A percentile compares a stretch with the other conserved stretches of the same genome.
Evolutionary conservation across 441 rosid species (phyloP).

Genomic region (Brassica balearica): DNA sequence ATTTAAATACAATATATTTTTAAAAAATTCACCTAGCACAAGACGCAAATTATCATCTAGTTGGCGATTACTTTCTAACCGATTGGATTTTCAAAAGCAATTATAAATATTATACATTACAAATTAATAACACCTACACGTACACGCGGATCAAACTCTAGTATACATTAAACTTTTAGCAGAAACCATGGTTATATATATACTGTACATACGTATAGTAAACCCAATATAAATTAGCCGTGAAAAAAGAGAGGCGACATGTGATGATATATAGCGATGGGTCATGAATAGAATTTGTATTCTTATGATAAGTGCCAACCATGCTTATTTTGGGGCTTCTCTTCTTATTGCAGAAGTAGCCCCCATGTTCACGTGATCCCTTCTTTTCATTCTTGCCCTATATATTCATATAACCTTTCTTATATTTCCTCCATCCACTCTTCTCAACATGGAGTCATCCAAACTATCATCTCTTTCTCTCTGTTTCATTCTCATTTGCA

Average conservation of each 20-base stretch:
- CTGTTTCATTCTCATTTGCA: conserved; percentile 23
- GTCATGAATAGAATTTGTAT: conserved; percentile 42
- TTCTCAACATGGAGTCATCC: conserved; percentile 38
- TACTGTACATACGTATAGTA: background rate
- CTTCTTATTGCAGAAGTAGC: conserved; percentile 43
- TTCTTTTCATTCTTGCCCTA: conserved; percentile 19
- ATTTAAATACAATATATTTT: no score
- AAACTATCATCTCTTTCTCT: conserved; percentile 28
- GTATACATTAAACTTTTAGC: no score
- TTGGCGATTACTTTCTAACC: no score
- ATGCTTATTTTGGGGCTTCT: conserved; percentile 41
- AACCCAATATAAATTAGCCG: conserved; percentile 20
- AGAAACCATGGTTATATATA: no score
- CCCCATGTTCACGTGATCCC: conserved; percentile 46
- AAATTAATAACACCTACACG: no score
- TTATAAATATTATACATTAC: no score
- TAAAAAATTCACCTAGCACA: no score
- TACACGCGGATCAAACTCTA: no score
- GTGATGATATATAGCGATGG: conserved; percentile 45
- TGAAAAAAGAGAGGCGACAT: conserved; percentile 21
- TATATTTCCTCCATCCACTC: conserved; percentile 28
- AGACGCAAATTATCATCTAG: no score
- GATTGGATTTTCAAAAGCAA: no score
- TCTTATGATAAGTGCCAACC: conserved; percentile 48
- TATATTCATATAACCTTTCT: conserved; percentile 34